Evolutionary conservation across 257 asterid genomes (phyloP).

Genomic region (Primulina eburnea): DNA sequence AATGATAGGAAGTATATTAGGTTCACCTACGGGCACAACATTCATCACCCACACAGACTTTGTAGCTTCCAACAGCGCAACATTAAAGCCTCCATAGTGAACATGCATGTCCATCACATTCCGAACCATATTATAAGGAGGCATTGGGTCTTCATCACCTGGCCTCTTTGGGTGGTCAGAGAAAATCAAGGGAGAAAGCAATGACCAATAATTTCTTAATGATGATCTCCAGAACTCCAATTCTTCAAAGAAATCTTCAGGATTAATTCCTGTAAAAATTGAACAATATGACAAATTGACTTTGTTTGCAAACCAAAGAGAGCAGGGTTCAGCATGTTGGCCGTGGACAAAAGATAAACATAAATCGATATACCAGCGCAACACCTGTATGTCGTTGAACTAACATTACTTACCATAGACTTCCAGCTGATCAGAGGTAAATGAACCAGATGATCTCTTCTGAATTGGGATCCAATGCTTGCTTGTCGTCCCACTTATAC

Average conservation of each 20-base stretch:
- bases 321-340: constrained; percentile 3
- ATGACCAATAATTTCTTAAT: constrained; percentile 82
- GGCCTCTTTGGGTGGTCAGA: constrained; percentile 99
- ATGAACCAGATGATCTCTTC: constrained; percentile 49
- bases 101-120: constrained; percentile 98
- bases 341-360: not conserved
- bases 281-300: constrained; percentile 14
- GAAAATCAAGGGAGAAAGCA: constrained; percentile 91
- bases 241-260: constrained; percentile 74
- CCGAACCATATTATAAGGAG: constrained; percentile 90
- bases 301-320: constrained; percentile 21
- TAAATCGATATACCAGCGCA: constrained; percentile 8
- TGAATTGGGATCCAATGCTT: constrained; percentile 78
- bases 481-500: constrained; percentile 69
- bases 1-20: constrained; percentile 69
- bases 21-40: constrained; percentile 74
- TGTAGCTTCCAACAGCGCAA: constrained; percentile 63
- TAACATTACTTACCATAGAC: constrained; percentile 57
- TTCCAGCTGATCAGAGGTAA: constrained; percentile 52
- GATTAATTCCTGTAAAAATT: constrained; percentile 53
- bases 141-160: constrained; percentile 89
- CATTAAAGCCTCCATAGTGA: constrained; percentile 78
- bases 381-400: not conserved
- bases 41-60: constrained; percentile 94
- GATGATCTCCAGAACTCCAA: constrained; percentile 71